Conservation (phyloP, 805 yeast species). For the Schwanniomyces vanrijiae region DNA sequence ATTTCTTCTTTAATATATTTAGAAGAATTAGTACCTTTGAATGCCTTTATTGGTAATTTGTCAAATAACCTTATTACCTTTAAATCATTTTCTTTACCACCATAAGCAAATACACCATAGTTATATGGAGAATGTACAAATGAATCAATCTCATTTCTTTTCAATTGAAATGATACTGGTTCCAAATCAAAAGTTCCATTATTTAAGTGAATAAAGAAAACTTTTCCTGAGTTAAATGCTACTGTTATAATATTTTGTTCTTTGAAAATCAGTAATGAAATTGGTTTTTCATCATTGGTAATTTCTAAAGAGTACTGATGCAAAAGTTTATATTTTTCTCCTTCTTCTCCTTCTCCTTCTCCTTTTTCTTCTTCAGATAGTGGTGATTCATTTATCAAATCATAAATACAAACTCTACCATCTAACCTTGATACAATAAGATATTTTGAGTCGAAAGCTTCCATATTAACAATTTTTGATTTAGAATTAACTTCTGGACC, state of each 20-base stretch:
- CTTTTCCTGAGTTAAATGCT: constrained; percentile 47
- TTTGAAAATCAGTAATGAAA: constrained; percentile 28
- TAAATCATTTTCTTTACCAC: constrained; percentile 83
- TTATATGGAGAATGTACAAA: constrained; percentile 49
- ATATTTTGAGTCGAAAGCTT: constrained; percentile 28
- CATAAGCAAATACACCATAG: constrained; percentile 64
- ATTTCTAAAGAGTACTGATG: constrained; percentile 27
- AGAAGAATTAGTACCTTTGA: constrained; percentile 19
- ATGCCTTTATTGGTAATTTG: constrained; percentile 11
- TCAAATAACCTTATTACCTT: constrained; percentile 44
- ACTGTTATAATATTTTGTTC: constrained; percentile 34
- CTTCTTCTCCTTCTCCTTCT: constrained; percentile 37
- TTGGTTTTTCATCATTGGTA: constrained; percentile 25
- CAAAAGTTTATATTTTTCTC: constrained; percentile 38
- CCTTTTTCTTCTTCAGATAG: constrained; percentile 31
- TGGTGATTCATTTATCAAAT: constrained; percentile 17
- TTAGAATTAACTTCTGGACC: constrained; percentile 27
- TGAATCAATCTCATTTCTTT: constrained; percentile 48
- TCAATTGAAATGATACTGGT: constrained; percentile 33
- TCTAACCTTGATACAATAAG: constrained; percentile 44
- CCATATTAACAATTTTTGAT: constrained; percentile 36
- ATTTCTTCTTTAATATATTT: constrained; percentile 21
- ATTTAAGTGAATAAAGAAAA: constrained; percentile 39
- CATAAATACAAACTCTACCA: constrained; percentile 44
- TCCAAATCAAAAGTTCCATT: constrained; percentile 23